A percentile compares a stretch with the other conserved stretches of the same genome.
These are phyloP conservation scores for Colletotrichum sp. DNA, from an alignment of 2,329 filamentous ascomycete genomes.

Conservation along the genomic window DNA sequence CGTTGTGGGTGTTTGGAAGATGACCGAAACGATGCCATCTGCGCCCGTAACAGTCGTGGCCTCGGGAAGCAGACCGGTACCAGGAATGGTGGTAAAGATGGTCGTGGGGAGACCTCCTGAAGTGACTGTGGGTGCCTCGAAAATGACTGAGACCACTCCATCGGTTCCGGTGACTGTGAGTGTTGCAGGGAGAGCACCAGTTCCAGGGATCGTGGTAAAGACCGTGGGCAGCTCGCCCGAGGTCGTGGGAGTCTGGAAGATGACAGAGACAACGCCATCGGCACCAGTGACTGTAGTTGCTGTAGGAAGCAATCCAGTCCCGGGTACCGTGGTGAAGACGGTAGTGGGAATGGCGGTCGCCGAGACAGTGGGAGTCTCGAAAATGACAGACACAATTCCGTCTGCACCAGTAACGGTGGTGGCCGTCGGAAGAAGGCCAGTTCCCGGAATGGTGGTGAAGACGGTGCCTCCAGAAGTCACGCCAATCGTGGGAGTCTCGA, in stretches of 20 bases:
- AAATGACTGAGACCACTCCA: not conserved
- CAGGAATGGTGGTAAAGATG: not conserved
- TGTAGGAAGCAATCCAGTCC: not conserved
- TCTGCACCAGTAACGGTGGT: not conserved
- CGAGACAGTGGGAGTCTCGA: not conserved
- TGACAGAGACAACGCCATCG: not conserved
- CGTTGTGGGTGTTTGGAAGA: not conserved
- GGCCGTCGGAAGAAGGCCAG: not conserved
- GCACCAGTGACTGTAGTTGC: not conserved
- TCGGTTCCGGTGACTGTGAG: not conserved
- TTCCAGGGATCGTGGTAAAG: conserved; percentile 1
- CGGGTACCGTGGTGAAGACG: not conserved
- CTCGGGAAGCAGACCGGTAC: not conserved
- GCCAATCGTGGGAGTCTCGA: not conserved
- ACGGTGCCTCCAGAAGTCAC: not conserved
- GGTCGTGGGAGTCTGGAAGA: not conserved
- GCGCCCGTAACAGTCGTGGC: not conserved
- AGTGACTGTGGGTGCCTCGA: not conserved
- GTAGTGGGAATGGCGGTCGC: not conserved
- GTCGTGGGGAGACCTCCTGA: not conserved
- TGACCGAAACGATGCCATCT: not conserved
- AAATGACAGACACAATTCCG: not conserved
- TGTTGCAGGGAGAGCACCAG: not conserved
- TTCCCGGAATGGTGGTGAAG: not conserved
- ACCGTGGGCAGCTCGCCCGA: not conserved